A percentile compares a stretch with the other conserved stretches of the same genome.
phyloP scores from a whole-genome alignment of 768 basidiomycete genomes.

The Calocybe cyanea region DNA sequence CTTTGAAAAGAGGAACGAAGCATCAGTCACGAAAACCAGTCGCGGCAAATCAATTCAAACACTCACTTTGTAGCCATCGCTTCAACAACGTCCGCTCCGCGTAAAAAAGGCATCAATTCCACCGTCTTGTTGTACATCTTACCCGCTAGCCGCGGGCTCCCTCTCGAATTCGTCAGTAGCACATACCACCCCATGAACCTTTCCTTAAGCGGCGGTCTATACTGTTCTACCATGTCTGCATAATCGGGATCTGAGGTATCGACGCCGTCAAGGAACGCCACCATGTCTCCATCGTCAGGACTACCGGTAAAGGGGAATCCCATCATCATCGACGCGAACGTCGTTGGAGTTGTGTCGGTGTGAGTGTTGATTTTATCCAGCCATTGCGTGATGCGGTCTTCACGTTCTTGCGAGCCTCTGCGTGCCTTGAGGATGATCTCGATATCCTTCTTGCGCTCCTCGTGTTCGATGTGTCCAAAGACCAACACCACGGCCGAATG shows the following conservation, averaged over 20 bases:
- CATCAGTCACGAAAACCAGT: not conserved
- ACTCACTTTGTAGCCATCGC: no score
- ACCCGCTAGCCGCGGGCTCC: constrained; percentile 22
- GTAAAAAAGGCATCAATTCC: constrained; percentile 56
- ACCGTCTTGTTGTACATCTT: constrained; percentile 43
- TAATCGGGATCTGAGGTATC: constrained; percentile 51
- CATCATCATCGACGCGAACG: constrained; percentile 61
- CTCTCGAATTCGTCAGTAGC: constrained; percentile 31
- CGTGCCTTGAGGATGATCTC: constrained; percentile 42
- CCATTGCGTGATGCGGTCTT: constrained; percentile 49
- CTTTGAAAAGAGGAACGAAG: constrained; percentile 16
- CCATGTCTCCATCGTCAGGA: constrained; percentile 37
- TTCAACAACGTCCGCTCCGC: constrained; percentile 26
- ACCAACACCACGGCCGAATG: constrained; percentile 37
- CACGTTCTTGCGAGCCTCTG: constrained; percentile 32
- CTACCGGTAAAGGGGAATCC: constrained; percentile 30
- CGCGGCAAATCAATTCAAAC: not conserved
- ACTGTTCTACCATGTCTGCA: constrained; percentile 60
- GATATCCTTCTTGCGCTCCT: constrained; percentile 37
- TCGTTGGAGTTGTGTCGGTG: constrained; percentile 42
- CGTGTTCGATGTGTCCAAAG: constrained; percentile 46
- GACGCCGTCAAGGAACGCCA: constrained; percentile 51
- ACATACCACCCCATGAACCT: constrained; percentile 58
- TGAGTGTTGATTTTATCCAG: constrained; percentile 44
- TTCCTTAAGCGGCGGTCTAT: constrained; percentile 51